Evolutionary conservation across 352 stramenopile genomes (phyloP).

Genomic region (Phytophthora sp.): DNA sequence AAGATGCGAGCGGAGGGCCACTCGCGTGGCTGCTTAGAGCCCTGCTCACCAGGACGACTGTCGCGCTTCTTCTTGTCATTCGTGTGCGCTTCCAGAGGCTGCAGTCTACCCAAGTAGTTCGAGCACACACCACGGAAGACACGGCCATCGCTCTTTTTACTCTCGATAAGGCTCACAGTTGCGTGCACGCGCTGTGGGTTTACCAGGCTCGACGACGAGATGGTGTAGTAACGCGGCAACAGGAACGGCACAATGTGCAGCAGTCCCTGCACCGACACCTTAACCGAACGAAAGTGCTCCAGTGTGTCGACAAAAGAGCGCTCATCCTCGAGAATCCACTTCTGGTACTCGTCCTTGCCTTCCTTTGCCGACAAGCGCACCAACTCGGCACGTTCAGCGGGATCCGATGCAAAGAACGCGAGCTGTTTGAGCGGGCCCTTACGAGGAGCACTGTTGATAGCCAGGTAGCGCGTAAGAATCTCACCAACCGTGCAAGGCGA

Average conservation of each 20-base stretch:
- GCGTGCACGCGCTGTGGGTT: slow-evolving; percentile 93
- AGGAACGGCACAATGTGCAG: slow-evolving; percentile 93
- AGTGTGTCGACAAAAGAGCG: slow-evolving; percentile 94
- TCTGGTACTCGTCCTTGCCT: slow-evolving; percentile 94
- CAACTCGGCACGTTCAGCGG: slow-evolving; percentile 59
- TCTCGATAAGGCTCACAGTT: slow-evolving; percentile 94
- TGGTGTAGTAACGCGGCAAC: slow-evolving; percentile 97
- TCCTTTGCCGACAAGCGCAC: slow-evolving; percentile 78
- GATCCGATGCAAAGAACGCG: slow-evolving; percentile 72
- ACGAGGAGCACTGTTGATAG: slow-evolving; percentile 93
- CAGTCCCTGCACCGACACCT: slow-evolving; percentile 84
- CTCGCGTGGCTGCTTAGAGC: slow-evolving; percentile 62
- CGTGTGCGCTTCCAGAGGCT: slow-evolving; percentile 39
- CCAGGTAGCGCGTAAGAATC: slow-evolving; percentile 93
- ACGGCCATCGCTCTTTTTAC: slow-evolving; percentile 73
- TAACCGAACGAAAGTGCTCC: slow-evolving; percentile 70
- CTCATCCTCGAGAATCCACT: slow-evolving; percentile 91
- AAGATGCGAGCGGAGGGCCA: slow-evolving; percentile 91
- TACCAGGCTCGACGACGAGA: slow-evolving; percentile 94
- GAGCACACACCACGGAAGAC: slow-evolving; percentile 95
- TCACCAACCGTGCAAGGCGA: slow-evolving; percentile 94
- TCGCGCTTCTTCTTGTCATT: slow-evolving; percentile 77
- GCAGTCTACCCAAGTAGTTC: slow-evolving; percentile 86
- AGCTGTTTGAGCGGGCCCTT: slow-evolving; percentile 86
- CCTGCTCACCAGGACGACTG: slow-evolving; percentile 74